Base-by-base conservation (phyloP, 2,329 filamentous ascomycete species). In the Xylaria digitata region DNA sequence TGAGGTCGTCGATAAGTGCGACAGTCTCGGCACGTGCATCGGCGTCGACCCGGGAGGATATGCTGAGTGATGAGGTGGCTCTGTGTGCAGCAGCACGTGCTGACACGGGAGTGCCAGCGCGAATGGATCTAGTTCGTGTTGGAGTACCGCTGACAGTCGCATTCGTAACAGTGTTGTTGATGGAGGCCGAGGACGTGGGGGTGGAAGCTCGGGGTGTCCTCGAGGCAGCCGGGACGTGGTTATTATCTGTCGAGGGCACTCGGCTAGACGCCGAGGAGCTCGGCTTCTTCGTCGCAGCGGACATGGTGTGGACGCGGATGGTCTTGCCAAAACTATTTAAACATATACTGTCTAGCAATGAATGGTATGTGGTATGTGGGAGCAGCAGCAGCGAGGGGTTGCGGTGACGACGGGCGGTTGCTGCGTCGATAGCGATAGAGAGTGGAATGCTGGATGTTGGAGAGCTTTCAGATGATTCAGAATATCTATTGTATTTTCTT, bases 1-100 rank as follows among this genome's bases (percentile, higher is more conserved):
- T 94, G 66, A 97, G 83, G 71, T 97, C 94, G 70, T 96, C 92
- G 65, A 97, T 86, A 63, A 92, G 83, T 17, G 92, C 90, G 48
- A 93, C 85, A 69, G 91, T 90, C 79, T 96, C 93, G 19, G 92
- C 93, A 72, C 92, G 89, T 69, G 90, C 89, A 58, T 94, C 91
- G 70, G 93, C 86, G 63, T 92, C 89, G 40, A 83, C 83, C 67
- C 86, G 85, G 57, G 84, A 80, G 60, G 75, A 78, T 67, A 80
- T 80, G 72, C 79, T 77, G 17, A 84, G 75, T 8, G 82, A 78
- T 4, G 83, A 85, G 63, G 82, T 78, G 70, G 85, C 86, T 71
- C 91, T 87, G 71, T 88, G 84, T 26, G 88, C 88, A 61, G 90
- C 89, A 60, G 90, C 90, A 73, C 92, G 89, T 67, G 92, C 92